Evolutionary conservation across 2,329 filamentous ascomycete genomes (phyloP), one percentile per base, ranked within the genome.

Genomic region (Talaromyces amestolkiae): DNA sequence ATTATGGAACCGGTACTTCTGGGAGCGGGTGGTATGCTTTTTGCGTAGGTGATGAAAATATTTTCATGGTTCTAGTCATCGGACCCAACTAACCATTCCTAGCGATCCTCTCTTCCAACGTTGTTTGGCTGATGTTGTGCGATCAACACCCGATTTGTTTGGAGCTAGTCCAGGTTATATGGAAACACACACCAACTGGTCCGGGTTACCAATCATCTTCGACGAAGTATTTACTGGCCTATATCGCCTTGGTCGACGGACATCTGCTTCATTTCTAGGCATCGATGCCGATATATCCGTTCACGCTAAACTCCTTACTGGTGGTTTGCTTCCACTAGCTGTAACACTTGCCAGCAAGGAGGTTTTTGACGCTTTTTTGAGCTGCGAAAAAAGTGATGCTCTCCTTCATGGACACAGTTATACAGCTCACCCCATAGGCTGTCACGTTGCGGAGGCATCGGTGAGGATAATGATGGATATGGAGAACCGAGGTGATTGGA

Each of bases 171-270:
- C 67, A 66, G 66, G 62, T 7, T 24, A 67, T 64, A 53, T 41
- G 68, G 62, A 65, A 68, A 15, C 63, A 41, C 9, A 66, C 43
- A 66, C 64, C 1, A 69, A 72, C 19, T 96, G 92, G 92, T 82
- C 83, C 1, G 91, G 92, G 2, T 84, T 96, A 3, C 92, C 92
- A 0, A 80, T 96, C 45, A 83, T 96, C 70, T 92, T 92, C 69
- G 92, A 96, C 73, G 92, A 96, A 74, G 92, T 96, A 41, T 96
- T 96, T 77, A 94, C 91, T 0, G 92, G 92, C 1, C 81, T 96
- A 4, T 93, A 93, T 75, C 90, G 92, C 13, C 86, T 96, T 0
- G 92, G 92, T 2, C 86, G 88, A 45, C 87, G 89, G 72, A 88
- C 86, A 1, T 84, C 91, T 0, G 86, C 90, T 0, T 88, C 88